Percentiles rank a stretch among this genome's conserved stretches.
Evolutionary conservation across 179 eudicot species (phyloP).

Genomic region (Silene coronaria): DNA sequence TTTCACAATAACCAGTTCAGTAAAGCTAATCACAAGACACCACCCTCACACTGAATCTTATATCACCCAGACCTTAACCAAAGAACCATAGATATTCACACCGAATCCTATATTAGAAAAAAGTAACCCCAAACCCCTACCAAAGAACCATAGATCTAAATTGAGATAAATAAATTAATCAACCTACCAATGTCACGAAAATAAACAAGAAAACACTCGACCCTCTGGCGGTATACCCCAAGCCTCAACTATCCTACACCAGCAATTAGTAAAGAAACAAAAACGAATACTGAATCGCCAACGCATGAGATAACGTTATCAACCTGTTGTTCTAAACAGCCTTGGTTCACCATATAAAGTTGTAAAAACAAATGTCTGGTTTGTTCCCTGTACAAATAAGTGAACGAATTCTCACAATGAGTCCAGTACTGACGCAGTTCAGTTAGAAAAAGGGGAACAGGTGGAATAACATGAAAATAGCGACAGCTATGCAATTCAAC

Average conservation of each 20-base stretch:
- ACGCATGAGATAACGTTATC: slow-evolving; percentile 9
- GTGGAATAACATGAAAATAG: neutral
- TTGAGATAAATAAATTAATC: too few species aligned
- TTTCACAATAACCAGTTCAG: too few species aligned
- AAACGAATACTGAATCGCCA: neutral
- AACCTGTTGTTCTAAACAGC: slow-evolving; percentile 91
- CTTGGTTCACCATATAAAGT: slow-evolving; percentile 83
- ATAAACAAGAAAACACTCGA: neutral
- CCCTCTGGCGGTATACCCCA: neutral
- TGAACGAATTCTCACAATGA: slow-evolving; percentile 12
- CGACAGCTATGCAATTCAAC: slow-evolving; percentile 20
- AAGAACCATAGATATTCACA: too few species aligned
- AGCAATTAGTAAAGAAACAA: neutral
- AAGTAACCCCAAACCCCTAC: too few species aligned
- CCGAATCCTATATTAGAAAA: too few species aligned
- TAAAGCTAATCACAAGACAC: too few species aligned
- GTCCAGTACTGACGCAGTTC: slow-evolving; percentile 1
- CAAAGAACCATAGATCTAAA: too few species aligned
- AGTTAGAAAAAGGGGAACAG: neutral
- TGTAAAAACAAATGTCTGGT: slow-evolving; percentile 79
- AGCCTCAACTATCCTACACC: neutral
- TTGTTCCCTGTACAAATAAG: slow-evolving; percentile 66
- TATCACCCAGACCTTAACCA: too few species aligned
- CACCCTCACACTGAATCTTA: too few species aligned
- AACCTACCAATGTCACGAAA: too few species aligned